phyloP scores from a whole-genome alignment of 176 grass and related monocot species.

The Bromus sterilis region DNA sequence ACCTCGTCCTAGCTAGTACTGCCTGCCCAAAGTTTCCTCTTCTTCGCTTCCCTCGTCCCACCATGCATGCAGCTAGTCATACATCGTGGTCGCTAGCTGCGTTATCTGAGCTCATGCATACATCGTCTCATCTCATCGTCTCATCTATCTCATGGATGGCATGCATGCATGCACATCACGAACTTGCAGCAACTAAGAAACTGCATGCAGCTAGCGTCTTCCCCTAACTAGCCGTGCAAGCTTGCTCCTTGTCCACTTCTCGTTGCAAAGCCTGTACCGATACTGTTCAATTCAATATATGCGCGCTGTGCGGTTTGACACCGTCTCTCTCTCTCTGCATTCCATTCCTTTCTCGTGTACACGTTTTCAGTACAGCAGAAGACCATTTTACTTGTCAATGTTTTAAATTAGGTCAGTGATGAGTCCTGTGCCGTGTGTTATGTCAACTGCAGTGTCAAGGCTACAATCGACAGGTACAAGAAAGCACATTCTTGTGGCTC shows the following conservation, averaged over 20 bases:
- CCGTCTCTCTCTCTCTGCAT: too few species aligned
- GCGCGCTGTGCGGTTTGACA: too few species aligned
- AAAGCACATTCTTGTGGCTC: slow-evolving; percentile 51
- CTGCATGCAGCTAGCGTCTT: neutral
- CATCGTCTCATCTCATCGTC: neutral
- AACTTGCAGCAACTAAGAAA: slow-evolving; percentile 15
- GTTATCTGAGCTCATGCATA: neutral
- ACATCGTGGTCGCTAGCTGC: neutral
- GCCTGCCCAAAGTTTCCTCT: slow-evolving; percentile 32
- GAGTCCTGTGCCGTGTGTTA: too few species aligned
- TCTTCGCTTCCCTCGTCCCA: slow-evolving; percentile 1
- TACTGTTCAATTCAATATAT: neutral
- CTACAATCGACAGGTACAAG: slow-evolving; percentile 66
- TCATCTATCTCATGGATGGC: too few species aligned
- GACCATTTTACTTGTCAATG: too few species aligned
- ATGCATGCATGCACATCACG: too few species aligned
- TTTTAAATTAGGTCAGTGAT: too few species aligned
- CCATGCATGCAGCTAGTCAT: neutral
- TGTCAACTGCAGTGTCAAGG: slow-evolving; percentile 38
- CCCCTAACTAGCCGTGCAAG: slow-evolving; percentile 12
- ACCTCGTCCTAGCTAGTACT: slow-evolving; percentile 20
- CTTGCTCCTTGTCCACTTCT: neutral
- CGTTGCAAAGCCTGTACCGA: slow-evolving; percentile 16
- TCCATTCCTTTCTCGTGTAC: neutral
- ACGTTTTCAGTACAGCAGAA: neutral